phyloP scores from a whole-genome alignment of 2,329 filamentous ascomycete species.

The Albifimbria verrucaria region DNA sequence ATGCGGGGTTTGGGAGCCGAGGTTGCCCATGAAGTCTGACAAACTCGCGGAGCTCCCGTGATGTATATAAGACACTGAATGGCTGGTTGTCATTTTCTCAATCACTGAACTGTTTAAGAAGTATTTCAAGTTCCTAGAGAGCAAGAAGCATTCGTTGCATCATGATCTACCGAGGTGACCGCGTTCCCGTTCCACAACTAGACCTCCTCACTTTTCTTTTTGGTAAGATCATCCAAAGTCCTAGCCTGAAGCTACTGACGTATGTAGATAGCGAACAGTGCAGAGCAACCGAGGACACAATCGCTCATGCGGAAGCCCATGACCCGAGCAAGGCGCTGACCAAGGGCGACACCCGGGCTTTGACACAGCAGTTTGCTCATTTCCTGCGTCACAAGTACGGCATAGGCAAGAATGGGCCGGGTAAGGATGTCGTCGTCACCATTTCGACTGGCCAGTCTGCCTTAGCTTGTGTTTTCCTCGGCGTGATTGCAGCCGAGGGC shows the following conservation, averaged over 20 bases:
- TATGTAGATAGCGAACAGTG: constrained; percentile 31
- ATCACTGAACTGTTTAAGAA: background rate
- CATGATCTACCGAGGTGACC: constrained; percentile 34
- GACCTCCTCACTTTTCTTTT: constrained; percentile 42
- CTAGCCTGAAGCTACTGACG: background rate
- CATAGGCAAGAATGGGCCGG: constrained; percentile 46
- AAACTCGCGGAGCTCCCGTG: background rate
- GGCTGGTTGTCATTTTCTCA: background rate
- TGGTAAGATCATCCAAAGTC: constrained; percentile 23
- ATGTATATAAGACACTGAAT: background rate
- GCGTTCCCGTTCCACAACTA: constrained; percentile 31
- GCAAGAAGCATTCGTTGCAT: background rate
- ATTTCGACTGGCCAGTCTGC: constrained; percentile 55
- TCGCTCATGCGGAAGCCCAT: constrained; percentile 55
- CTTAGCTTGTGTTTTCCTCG: constrained; percentile 51
- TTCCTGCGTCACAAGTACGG: constrained; percentile 50
- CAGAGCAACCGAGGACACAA: constrained; percentile 40
- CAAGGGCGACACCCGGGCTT: constrained; percentile 43
- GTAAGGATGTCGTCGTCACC: constrained; percentile 51
- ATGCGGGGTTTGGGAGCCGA: background rate
- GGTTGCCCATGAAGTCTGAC: background rate
- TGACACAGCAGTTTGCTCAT: constrained; percentile 51
- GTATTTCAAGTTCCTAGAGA: background rate
- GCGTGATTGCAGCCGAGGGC: constrained; percentile 55
- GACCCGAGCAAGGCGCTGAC: constrained; percentile 52